phyloP scores from a whole-genome alignment of 129 eudicot genomes.

The Artemisia argyi region DNA sequence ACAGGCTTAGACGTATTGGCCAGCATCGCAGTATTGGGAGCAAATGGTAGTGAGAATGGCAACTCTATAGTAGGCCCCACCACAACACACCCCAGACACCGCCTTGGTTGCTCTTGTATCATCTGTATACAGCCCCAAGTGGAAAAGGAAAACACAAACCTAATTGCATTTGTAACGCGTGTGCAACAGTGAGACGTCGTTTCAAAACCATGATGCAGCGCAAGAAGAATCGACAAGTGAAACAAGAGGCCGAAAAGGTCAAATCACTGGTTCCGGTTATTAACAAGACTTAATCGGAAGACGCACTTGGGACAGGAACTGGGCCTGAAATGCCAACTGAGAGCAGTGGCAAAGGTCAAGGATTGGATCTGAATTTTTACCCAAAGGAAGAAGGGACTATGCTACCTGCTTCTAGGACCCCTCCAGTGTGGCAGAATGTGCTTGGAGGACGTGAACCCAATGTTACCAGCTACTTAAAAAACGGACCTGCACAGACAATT shows the following conservation, averaged over 20 bases:
- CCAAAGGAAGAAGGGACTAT: constrained; percentile 58
- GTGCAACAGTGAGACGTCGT: constrained; percentile 80
- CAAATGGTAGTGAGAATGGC: constrained; percentile 35
- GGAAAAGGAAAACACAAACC: constrained; percentile 90
- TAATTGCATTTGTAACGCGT: constrained; percentile 76
- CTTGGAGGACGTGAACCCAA: constrained; percentile 32
- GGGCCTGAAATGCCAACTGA: constrained; percentile 24
- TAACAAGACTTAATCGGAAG: neutral
- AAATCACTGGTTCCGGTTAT: constrained; percentile 24
- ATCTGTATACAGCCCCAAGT: constrained; percentile 98
- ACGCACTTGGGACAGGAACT: constrained; percentile 6
- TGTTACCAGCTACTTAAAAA: constrained; percentile 29
- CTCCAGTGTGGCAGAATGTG: constrained; percentile 35
- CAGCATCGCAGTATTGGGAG: constrained; percentile 64
- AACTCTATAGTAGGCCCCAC: constrained; percentile 56
- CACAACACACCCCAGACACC: constrained; percentile 88
- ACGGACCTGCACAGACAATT: neutral
- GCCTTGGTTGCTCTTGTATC: constrained; percentile 90
- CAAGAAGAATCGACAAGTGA: constrained; percentile 57
- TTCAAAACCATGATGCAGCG: constrained; percentile 84
- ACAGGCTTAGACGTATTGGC: constrained; percentile 80
- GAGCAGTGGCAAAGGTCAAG: constrained; percentile 44
- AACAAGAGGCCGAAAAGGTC: constrained; percentile 52
- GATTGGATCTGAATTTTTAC: constrained; percentile 67
- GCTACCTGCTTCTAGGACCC: constrained; percentile 33